Base-by-base conservation (phyloP, 2,329 filamentous ascomycete genomes). In the Neonectria sp. region DNA sequence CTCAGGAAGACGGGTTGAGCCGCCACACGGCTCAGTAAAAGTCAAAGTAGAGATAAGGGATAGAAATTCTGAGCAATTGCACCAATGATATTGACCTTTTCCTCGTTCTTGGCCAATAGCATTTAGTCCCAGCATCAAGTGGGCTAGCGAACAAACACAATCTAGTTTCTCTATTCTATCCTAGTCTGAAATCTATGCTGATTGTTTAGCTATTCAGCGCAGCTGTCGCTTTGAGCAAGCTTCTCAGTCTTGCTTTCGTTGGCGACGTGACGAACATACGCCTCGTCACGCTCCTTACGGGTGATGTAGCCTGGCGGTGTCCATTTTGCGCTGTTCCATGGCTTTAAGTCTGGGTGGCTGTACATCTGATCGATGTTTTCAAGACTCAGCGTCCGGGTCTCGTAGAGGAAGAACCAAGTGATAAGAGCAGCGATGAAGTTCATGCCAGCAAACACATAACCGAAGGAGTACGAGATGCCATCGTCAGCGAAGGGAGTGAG, bases 361-460 rank as follows among this genome's bases (percentile, higher is more conserved):
- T 93, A 93, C 89, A 91, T 91, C 52, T 86, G 85, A 78, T 93
- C 91, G 60, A 93, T 88, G 73, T 92, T 89, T 80, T 93, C 91
- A 7, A 93, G 85, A 6, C 88, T 89, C 4, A 91, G 85, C 51
- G 86, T 88, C 67, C 88, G 86, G 13, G 86, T 88, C 78, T 93
- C 91, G 77, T 89, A 90, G 60, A 93, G 84, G 79, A 91, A 92
- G 82, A 92, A 90, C 82, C 88, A 93, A 25, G 92, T 88, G 13
- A 91, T 78, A 0, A 88, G 73, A 2, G 88, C 85, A 3, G 85
- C 90, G 2, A 84, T 79, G 56, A 92, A 82, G 73, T 90, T 89
- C 77, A 88, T 90, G 3, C 83, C 88, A 0, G 88, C 88, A 75
- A 92, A 92, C 45, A 92, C 86, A 71, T 90, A 92, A 9, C 90